A percentile compares a stretch with the other conserved stretches of the same genome.
These are phyloP conservation scores for Oropetium thomaeum DNA, from an alignment of 176 grass and related monocot genomes.

Conservation along the genomic window DNA sequence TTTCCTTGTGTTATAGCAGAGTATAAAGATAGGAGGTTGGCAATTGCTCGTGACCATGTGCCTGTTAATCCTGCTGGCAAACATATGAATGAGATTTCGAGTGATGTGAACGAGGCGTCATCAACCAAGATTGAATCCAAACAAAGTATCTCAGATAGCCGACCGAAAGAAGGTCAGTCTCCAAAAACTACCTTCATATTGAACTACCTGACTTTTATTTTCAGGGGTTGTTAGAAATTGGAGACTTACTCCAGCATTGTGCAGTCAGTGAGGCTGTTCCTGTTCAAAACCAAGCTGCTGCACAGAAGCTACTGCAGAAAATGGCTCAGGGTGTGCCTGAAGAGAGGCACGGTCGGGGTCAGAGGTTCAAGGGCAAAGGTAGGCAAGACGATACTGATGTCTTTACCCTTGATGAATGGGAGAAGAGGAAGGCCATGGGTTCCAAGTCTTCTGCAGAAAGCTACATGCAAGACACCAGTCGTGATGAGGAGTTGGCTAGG, in stretches of 20 bases:
- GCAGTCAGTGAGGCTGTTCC: conserved; percentile 81
- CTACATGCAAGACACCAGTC: conserved; percentile 54
- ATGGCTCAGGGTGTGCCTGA: conserved; percentile 54
- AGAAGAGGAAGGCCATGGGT: conserved; percentile 57
- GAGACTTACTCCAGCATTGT: background rate
- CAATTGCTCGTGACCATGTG: conserved; percentile 20
- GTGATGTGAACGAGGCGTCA: conserved; percentile 21
- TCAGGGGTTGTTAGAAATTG: background rate
- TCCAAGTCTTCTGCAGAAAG: conserved; percentile 19
- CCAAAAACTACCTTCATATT: background rate
- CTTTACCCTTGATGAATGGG: conserved; percentile 97
- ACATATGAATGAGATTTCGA: conserved; percentile 31
- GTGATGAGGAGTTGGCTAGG: conserved; percentile 81
- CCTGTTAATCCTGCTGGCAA: conserved; percentile 31
- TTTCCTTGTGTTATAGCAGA: conserved; percentile 29
- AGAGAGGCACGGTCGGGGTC: conserved; percentile 39
- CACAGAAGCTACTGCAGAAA: conserved; percentile 90
- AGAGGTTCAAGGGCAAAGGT: conserved; percentile 59
- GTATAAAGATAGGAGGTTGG: conserved; percentile 40
- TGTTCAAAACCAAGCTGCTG: conserved; percentile 93
- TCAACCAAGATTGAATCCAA: conserved; percentile 37
- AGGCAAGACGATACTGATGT: conserved; percentile 67
- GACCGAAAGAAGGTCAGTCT: conserved; percentile 78
- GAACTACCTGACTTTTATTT: background rate
- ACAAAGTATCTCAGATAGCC: conserved; percentile 49